Evolutionary conservation across 768 basidiomycete genomes (phyloP).

Genomic region (Botryobasidium botryosum): DNA sequence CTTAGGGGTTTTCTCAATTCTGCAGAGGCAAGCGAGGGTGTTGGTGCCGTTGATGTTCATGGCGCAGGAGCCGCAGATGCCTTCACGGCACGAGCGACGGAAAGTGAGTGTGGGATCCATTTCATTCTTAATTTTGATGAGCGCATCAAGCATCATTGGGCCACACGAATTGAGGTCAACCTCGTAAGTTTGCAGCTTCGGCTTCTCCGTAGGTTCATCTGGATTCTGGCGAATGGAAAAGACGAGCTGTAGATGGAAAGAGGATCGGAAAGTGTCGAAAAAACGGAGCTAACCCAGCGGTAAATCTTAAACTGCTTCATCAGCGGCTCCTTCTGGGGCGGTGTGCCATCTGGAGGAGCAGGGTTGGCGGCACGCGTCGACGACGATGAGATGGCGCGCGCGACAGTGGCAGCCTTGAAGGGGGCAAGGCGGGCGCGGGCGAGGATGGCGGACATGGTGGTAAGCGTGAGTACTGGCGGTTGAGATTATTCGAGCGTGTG

Average conservation of each 20-base stretch:
- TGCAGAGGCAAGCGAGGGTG: conserved; percentile 92
- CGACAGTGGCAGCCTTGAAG: too few relatives aligned
- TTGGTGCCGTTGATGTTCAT: conserved; percentile 99
- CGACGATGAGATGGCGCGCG: too few relatives aligned
- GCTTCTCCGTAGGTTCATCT: conserved; percentile 84
- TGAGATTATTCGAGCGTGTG: too few relatives aligned
- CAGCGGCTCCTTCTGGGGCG: conserved; percentile 23
- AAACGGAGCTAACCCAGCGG: conserved; percentile 65
- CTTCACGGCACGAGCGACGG: conserved; percentile 81
- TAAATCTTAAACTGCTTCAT: conserved; percentile 98
- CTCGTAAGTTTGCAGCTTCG: conserved; percentile 74
- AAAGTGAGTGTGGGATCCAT: conserved; percentile 94
- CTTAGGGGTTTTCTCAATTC: conserved; percentile 70
- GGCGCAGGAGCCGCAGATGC: conserved; percentile 95
- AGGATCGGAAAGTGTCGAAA: conserved; percentile 3
- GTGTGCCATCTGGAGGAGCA: background rate
- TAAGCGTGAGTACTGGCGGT: too few relatives aligned
- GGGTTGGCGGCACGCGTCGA: too few relatives aligned
- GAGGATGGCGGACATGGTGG: too few relatives aligned
- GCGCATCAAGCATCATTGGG: conserved; percentile 88
- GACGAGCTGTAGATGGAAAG: background rate
- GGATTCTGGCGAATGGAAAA: conserved; percentile 45
- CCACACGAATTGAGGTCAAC: conserved; percentile 90
- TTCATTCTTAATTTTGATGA: conserved; percentile 99
- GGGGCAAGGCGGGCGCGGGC: too few relatives aligned